Percentiles rank a stretch among this genome's conserved stretches.
Conservation (phyloP, 345 rosid species). For the Rhizophora mangle region DNA sequence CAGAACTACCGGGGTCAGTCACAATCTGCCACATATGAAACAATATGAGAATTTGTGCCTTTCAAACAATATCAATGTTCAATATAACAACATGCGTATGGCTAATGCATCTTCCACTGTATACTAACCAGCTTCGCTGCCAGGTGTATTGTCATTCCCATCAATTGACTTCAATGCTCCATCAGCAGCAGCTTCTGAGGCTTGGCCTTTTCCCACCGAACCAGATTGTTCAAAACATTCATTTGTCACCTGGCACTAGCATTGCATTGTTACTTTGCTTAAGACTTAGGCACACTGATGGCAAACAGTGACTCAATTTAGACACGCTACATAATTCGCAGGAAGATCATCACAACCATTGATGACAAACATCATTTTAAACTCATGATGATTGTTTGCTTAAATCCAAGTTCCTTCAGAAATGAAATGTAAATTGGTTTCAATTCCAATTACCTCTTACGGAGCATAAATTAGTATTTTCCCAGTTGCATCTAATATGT, state of each 20-base stretch:
- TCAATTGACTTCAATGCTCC: constrained; percentile 20
- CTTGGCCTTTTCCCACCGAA: constrained; percentile 25
- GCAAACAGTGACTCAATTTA: neutral
- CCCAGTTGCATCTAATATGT: neutral
- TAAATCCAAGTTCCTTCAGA: neutral
- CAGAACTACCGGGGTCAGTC: constrained; percentile 15
- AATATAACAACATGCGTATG: neutral
- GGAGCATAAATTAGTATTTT: neutral
- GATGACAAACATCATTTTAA: neutral
- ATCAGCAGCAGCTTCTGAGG: constrained; percentile 21
- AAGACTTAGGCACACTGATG: neutral
- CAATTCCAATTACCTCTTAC: neutral
- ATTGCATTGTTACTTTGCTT: constrained; percentile 7
- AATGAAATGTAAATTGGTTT: neutral
- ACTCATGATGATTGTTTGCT: neutral
- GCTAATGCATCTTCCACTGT: neutral
- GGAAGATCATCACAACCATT: neutral
- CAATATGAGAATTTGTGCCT: neutral
- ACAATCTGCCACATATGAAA: constrained; percentile 27
- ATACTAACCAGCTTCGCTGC: constrained; percentile 19
- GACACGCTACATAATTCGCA: neutral
- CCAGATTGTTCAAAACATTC: constrained; percentile 26
- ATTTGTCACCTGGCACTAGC: constrained; percentile 29
- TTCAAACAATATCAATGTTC: neutral
- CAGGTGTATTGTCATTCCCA: constrained; percentile 24